Evolutionary conservation across 208 protist species (phyloP), one percentile per base, ranked within the genome.

Genomic region (Leptomonas seymouri): DNA sequence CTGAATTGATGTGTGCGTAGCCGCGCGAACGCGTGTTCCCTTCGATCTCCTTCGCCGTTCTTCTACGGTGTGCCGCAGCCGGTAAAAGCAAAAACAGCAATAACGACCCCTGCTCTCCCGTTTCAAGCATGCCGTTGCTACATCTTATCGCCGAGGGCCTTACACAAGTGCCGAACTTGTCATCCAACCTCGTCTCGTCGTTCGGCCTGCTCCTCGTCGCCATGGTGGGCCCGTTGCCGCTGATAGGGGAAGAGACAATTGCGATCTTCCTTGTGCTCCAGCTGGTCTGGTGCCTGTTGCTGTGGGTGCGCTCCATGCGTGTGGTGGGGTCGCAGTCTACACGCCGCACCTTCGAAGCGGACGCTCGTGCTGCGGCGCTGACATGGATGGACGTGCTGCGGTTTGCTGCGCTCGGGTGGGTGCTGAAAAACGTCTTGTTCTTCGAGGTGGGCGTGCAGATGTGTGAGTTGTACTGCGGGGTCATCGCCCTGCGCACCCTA

Each of bases 391-490:
- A 70, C 16, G 42, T 69, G 39, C 25, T 62, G 56, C 71, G 71
- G 3, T 49, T 69, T 30, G 30, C 23, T 18, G 54, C 30, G 8
- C 55, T 46, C 0, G 54, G 30, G 20, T 48, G 48, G 7, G 46
- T 64, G 0, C 49, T 28, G 25, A 18, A 53, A 0, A 31, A 57
- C 16, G 0, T 59, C 9, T 0, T 65, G 0, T 6, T 6, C 30
- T 61, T 76, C 14, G 55, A 62, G 30, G 23, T 65, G n/a, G 62
- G 41, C 4, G 45, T n/a, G 15, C 54, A 76, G 25, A 25, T 63
- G 44, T 76, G 71, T 46, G 25, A 49, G 45, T 27, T 76, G 16
- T 76, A 76, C 62, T 64, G 71, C 62, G 31, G 34, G 34, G 42
- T 45, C 36, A 51, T 48, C 5, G 71, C n/a, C 16, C 28, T 76